These are phyloP conservation scores for Trichoderma citrinoviride DNA, from an alignment of 2,329 filamentous ascomycete genomes.

Conservation along the genomic window DNA sequence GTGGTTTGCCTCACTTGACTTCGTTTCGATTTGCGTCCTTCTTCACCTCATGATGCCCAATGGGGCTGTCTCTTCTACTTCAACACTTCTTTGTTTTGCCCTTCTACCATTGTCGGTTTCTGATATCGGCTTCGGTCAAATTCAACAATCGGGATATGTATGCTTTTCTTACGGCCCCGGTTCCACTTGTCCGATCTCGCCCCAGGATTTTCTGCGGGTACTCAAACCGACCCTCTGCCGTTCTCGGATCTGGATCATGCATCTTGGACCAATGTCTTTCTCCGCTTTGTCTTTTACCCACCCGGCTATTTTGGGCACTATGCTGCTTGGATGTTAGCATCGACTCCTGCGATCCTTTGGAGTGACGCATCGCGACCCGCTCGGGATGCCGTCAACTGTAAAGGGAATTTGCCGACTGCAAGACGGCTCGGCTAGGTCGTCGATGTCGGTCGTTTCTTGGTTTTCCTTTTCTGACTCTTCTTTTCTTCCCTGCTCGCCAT, in stretches of 20 bases:
- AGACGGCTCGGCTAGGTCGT: neutral
- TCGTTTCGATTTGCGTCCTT: neutral
- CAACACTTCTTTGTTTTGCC: neutral
- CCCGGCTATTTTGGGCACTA: constrained; percentile 14
- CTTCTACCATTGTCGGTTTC: neutral
- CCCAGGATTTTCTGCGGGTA: constrained; percentile 2
- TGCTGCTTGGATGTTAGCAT: neutral
- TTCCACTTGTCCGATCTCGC: constrained; percentile 17
- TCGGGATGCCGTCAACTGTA: constrained; percentile 4
- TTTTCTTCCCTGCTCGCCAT: neutral
- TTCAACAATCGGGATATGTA: neutral
- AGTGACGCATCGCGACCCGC: neutral
- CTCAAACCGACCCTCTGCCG: neutral
- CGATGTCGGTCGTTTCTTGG: neutral
- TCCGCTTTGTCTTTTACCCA: constrained; percentile 11
- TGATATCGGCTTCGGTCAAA: neutral
- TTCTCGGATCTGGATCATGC: neutral
- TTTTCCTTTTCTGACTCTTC: neutral
- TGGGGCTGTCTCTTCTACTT: neutral
- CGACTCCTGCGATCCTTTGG: neutral
- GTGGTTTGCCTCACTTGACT: constrained; percentile 5
- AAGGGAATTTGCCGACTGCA: neutral
- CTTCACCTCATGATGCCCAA: neutral
- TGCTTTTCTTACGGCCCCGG: neutral
- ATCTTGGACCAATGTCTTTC: constrained; percentile 4